Base-by-base conservation (phyloP, 202 grass and related monocot species). In the Zoysia matrella region DNA sequence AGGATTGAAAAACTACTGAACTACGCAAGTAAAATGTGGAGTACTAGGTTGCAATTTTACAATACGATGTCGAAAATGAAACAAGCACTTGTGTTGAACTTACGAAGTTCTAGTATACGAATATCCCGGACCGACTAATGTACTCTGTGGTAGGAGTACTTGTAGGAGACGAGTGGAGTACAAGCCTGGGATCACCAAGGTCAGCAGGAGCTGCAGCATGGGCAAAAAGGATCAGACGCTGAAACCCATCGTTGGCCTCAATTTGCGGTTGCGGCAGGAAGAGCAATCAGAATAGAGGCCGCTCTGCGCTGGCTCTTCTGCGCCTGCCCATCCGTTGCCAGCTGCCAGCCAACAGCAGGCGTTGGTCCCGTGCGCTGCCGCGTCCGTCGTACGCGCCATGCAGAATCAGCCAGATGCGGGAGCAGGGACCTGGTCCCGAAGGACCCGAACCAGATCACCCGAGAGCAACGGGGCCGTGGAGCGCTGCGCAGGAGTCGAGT, bases 251-350 rank as follows among this genome's bases (percentile, higher is more conserved):
- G 60, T 49, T 66, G 39, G 2, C 63, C 76, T 79, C 40, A 15
- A 40, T 54, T 18, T 44, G 63, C 63, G 76, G 4, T 47, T 10
- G 46, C 55, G n/a, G 30, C 46, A 14, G 45, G 42, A 22, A 67
- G 13, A 30, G 43, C 64, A 80, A 74, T 76, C 72, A 51, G 52
- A 73, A 76, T 52, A 7, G 65, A 60, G 73, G 5, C 76, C 11
- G 53, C 60, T 6, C 8, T 3, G 22, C 22, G 8, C 60, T 70
- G 74, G 47, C 73, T 39, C 47, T 4, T 43, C 63, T 52, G 39
- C 15, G 39, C 40, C 40, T 14, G 70, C 57, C 80, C 80, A 83
- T 62, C 8, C 63, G 52, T 4, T 50, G 61, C 80, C 80, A 74
- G 80, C 72, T 83, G 80, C 44, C 16, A 46, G 39, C 54, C 70